These are phyloP conservation scores for Pestalotiopsis sp. DNA, from an alignment of 2,329 filamentous ascomycete species.

Conservation along the genomic window DNA sequence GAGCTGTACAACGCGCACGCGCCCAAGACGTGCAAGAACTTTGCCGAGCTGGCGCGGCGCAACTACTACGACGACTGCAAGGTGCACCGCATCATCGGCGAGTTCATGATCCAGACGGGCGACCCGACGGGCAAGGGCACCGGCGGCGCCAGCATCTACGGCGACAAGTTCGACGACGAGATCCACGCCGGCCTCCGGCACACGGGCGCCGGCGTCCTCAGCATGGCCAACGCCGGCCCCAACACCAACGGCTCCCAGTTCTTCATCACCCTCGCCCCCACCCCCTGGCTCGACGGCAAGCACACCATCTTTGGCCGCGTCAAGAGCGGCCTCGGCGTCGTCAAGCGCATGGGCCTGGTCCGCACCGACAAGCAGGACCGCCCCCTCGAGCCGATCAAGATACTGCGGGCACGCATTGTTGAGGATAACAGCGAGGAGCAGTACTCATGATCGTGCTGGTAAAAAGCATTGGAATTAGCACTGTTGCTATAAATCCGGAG, in stretches of 20 bases:
- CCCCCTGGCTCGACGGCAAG: conserved; percentile 95
- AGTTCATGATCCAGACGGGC: conserved; percentile 96
- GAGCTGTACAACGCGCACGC: conserved; percentile 92
- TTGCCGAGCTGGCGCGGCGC: conserved; percentile 74
- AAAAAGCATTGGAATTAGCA: neutral
- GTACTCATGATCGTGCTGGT: neutral
- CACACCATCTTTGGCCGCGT: conserved; percentile 96
- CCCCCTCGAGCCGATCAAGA: conserved; percentile 81
- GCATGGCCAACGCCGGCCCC: conserved; percentile 94
- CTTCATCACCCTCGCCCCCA: conserved; percentile 91
- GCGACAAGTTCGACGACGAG: conserved; percentile 93
- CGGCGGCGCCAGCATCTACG: conserved; percentile 87
- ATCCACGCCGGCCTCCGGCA: conserved; percentile 72
- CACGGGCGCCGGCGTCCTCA: conserved; percentile 89
- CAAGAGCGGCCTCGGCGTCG: conserved; percentile 78
- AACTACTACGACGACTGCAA: conserved; percentile 87
- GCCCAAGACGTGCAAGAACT: conserved; percentile 88
- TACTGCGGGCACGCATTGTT: conserved; percentile 72
- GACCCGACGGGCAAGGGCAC: conserved; percentile 93
- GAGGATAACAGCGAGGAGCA: conserved; percentile 50
- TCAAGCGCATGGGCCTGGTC: conserved; percentile 86
- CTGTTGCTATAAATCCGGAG: neutral
- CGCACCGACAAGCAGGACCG: conserved; percentile 81
- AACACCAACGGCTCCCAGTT: conserved; percentile 96
- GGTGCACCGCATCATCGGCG: conserved; percentile 93